Percentiles rank a stretch among this genome's conserved stretches.
Conservation (phyloP, 371 early-diverging fungal species). For the Zopfochytrium polystomum region DNA sequence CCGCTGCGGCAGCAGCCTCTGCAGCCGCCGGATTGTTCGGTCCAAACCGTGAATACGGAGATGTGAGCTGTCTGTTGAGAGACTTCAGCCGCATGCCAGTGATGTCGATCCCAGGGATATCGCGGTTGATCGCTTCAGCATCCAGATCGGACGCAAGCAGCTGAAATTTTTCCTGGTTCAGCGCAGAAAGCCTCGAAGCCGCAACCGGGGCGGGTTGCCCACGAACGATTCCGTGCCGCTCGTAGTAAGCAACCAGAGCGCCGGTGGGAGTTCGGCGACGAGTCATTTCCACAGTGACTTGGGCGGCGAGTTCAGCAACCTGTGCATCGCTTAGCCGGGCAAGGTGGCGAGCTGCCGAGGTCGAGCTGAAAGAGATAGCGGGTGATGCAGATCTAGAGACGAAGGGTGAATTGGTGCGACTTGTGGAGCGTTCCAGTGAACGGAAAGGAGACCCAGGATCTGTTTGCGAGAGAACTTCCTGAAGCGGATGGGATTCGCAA, state of each 20-base stretch:
- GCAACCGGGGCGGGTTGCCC: constrained; percentile 9
- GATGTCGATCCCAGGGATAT: constrained; percentile 29
- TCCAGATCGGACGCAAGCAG: constrained; percentile 28
- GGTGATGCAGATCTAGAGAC: constrained; percentile 28
- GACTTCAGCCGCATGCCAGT: too few relatives aligned
- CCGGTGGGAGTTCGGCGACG: constrained; percentile 26
- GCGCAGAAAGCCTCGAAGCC: constrained; percentile 20
- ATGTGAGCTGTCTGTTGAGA: too few relatives aligned
- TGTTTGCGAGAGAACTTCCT: too few relatives aligned
- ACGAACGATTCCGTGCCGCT: not conserved
- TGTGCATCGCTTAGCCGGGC: constrained; percentile 25
- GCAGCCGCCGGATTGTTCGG: too few relatives aligned
- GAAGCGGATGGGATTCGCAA: too few relatives aligned
- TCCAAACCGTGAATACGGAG: too few relatives aligned
- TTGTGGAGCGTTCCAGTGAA: too few relatives aligned
- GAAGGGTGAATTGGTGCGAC: too few relatives aligned
- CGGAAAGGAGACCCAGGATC: too few relatives aligned
- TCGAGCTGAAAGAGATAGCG: constrained; percentile 20
- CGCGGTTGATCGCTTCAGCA: constrained; percentile 22
- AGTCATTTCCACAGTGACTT: constrained; percentile 22
- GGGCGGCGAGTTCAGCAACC: constrained; percentile 24
- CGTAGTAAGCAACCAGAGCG: constrained; percentile 17
- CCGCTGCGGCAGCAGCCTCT: too few relatives aligned
- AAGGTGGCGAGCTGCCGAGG: constrained; percentile 24
- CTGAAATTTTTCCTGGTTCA: constrained; percentile 28